These are phyloP conservation scores for Collybia sordida DNA, from an alignment of 768 basidiomycete genomes.

Conservation along the genomic window DNA sequence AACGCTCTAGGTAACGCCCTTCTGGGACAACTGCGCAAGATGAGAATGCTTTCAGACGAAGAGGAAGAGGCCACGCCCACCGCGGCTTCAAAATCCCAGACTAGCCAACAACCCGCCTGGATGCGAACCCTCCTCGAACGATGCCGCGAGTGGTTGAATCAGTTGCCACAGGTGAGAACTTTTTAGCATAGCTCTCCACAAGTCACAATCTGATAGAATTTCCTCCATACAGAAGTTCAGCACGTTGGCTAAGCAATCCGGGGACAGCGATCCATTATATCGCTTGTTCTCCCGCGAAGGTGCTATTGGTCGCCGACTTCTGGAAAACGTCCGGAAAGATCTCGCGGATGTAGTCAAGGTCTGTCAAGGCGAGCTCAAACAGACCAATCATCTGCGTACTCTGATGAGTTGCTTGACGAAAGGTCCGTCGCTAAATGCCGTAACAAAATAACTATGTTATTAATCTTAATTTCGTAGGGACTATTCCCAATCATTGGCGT, in stretches of 20 bases:
- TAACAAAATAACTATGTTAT: background rate
- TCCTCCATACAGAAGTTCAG: slow-evolving; percentile 52
- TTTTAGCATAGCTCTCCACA: background rate
- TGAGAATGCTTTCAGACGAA: slow-evolving; percentile 86
- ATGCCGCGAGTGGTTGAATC: slow-evolving; percentile 79
- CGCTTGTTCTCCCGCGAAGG: slow-evolving; percentile 89
- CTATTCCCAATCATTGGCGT: slow-evolving; percentile 86
- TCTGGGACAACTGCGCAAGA: slow-evolving; percentile 86
- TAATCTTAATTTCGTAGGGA: slow-evolving; percentile 48
- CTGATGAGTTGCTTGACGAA: slow-evolving; percentile 89
- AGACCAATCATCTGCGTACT: slow-evolving; percentile 93
- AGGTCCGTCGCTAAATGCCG: slow-evolving; percentile 44
- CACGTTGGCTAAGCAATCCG: slow-evolving; percentile 60
- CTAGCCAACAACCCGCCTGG: slow-evolving; percentile 86
- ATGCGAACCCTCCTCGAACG: slow-evolving; percentile 85
- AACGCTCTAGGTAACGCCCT: slow-evolving; percentile 67
- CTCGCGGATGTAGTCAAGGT: slow-evolving; percentile 80
- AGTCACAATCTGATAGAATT: slow-evolving; percentile 8
- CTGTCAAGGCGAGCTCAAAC: slow-evolving; percentile 85
- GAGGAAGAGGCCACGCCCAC: slow-evolving; percentile 63
- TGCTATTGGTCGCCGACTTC: slow-evolving; percentile 73
- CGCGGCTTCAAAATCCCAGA: slow-evolving; percentile 59
- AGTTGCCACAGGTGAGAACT: slow-evolving; percentile 68
- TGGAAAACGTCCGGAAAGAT: slow-evolving; percentile 80
- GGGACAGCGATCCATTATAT: slow-evolving; percentile 81